Evolutionary conservation across 2,329 filamentous ascomycete species (phyloP).

Genomic region (Orbilia blumenaviensis): DNA sequence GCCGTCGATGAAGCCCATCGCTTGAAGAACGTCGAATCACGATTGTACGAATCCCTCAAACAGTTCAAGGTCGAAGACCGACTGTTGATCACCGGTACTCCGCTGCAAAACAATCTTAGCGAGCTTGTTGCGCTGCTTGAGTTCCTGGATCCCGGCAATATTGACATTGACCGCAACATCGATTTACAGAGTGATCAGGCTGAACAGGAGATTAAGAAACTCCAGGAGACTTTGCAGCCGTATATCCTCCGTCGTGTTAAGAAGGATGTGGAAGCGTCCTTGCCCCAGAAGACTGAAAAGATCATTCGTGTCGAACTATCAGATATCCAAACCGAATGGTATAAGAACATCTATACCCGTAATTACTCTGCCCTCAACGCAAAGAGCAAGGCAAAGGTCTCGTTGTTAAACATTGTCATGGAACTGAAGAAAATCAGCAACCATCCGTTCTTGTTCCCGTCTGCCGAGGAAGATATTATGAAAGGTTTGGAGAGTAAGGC

Average conservation of each 20-base stretch:
- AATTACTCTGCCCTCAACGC: slow-evolving; percentile 96
- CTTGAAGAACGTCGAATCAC: slow-evolving; percentile 93
- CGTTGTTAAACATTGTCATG: slow-evolving; percentile 98
- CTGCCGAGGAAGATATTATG: slow-evolving; percentile 88
- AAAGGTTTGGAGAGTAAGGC: slow-evolving; percentile 82
- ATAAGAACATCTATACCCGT: slow-evolving; percentile 96
- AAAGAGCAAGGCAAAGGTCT: slow-evolving; percentile 85
- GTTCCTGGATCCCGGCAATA: slow-evolving; percentile 94
- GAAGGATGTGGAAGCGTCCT: slow-evolving; percentile 93
- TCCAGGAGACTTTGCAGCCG: slow-evolving; percentile 87
- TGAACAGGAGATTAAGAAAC: slow-evolving; percentile 82
- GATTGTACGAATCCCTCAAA: slow-evolving; percentile 84
- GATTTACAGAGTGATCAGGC: slow-evolving; percentile 83
- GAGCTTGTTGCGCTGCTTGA: slow-evolving; percentile 93
- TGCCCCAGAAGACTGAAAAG: slow-evolving; percentile 97
- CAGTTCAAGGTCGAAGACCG: slow-evolving; percentile 88
- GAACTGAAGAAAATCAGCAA: slow-evolving; percentile 99
- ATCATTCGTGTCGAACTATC: slow-evolving; percentile 98
- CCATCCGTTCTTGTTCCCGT: slow-evolving; percentile 96
- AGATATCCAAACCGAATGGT: slow-evolving; percentile 95
- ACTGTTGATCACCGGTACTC: slow-evolving; percentile 93
- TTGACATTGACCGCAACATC: slow-evolving; percentile 89
- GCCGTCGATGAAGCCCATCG: slow-evolving; percentile 97
- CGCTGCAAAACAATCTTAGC: slow-evolving; percentile 94
- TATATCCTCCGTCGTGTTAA: slow-evolving; percentile 97